Percentiles rank a stretch among this genome's conserved stretches.
Conservation (phyloP, 805 yeast genomes). For the Metahyphopichia silvanorum region DNA sequence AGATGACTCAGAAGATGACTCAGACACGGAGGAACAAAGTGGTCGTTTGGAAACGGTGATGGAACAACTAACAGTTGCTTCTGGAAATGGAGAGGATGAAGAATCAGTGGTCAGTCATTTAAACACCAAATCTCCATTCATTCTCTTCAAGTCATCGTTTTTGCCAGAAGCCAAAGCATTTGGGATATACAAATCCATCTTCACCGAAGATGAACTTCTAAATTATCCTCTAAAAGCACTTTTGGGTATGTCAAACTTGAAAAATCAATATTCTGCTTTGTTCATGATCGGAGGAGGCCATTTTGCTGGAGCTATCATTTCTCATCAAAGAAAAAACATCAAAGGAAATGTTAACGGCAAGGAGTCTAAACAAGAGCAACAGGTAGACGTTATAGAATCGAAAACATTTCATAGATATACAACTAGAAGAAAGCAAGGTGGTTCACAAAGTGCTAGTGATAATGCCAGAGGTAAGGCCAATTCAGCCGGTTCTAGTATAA, state of each 20-base stretch:
- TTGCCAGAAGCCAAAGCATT: conserved; percentile 48
- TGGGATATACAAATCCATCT: conserved; percentile 66
- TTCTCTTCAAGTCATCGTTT: conserved; percentile 51
- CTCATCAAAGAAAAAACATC: conserved; percentile 58
- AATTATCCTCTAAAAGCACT: conserved; percentile 50
- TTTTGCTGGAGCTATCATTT: conserved; percentile 91
- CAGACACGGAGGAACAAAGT: conserved; percentile 9
- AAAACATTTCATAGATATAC: conserved; percentile 94
- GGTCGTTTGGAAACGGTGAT: conserved; percentile 17
- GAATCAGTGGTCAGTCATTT: conserved; percentile 46
- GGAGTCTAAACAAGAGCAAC: conserved; percentile 54
- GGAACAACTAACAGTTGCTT: conserved; percentile 11
- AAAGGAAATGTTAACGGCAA: conserved; percentile 53
- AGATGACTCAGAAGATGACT: conserved; percentile 27
- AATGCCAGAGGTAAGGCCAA: conserved; percentile 92
- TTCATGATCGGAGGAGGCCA: conserved; percentile 98
- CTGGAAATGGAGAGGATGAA: conserved; percentile 21
- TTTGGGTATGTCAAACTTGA: conserved; percentile 27
- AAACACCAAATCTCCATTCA: conserved; percentile 68
- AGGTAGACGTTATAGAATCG: conserved; percentile 64
- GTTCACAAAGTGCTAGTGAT: conserved; percentile 90
- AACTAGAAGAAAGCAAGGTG: conserved; percentile 96
- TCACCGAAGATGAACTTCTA: conserved; percentile 38
- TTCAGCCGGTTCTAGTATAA: conserved; percentile 88
- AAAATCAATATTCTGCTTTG: conserved; percentile 58